Percentiles rank a stretch among this genome's conserved stretches.
These are phyloP conservation scores for Beauveria scarabaeidicola DNA, from an alignment of 2,329 filamentous ascomycete genomes.

Conservation along the genomic window DNA sequence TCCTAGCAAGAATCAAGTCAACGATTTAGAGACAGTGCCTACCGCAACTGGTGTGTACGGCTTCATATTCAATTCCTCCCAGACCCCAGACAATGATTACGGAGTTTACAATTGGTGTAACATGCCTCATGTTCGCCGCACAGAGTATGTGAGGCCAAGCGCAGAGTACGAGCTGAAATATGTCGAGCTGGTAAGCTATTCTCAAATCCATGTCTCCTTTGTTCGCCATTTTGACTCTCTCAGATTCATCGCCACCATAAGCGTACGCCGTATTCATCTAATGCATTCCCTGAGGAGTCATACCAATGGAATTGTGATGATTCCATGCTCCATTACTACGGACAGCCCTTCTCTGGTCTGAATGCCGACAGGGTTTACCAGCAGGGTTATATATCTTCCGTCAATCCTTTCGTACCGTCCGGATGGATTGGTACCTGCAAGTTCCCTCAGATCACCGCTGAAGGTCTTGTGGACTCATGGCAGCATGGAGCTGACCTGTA, in stretches of 20 bases:
- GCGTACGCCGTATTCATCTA: slow-evolving; percentile 69
- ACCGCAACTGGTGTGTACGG: slow-evolving; percentile 57
- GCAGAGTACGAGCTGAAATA: slow-evolving; percentile 59
- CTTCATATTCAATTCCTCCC: slow-evolving; percentile 63
- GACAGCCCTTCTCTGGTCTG: slow-evolving; percentile 45
- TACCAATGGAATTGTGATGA: slow-evolving; percentile 68
- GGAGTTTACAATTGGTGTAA: slow-evolving; percentile 75
- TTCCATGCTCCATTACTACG: slow-evolving; percentile 61
- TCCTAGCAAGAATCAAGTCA: slow-evolving; percentile 47
- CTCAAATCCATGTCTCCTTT: not conserved
- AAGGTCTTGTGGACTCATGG: slow-evolving; percentile 64
- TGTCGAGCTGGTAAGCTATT: slow-evolving; percentile 58
- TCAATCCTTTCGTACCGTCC: slow-evolving; percentile 57
- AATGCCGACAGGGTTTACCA: slow-evolving; percentile 52
- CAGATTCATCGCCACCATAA: slow-evolving; percentile 79
- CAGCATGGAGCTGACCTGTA: slow-evolving; percentile 70
- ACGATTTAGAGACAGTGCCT: slow-evolving; percentile 51
- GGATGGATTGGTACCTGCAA: slow-evolving; percentile 69
- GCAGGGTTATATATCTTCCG: slow-evolving; percentile 49
- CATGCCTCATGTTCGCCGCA: slow-evolving; percentile 70
- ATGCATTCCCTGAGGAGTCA: slow-evolving; percentile 65
- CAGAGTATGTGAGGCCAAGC: slow-evolving; percentile 51
- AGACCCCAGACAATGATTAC: slow-evolving; percentile 46
- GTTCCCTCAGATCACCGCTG: slow-evolving; percentile 71
- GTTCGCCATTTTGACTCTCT: not conserved